These are phyloP conservation scores for Rhododendron ferrugineum DNA, from an alignment of 148 eudicot species.

Conservation along the genomic window DNA sequence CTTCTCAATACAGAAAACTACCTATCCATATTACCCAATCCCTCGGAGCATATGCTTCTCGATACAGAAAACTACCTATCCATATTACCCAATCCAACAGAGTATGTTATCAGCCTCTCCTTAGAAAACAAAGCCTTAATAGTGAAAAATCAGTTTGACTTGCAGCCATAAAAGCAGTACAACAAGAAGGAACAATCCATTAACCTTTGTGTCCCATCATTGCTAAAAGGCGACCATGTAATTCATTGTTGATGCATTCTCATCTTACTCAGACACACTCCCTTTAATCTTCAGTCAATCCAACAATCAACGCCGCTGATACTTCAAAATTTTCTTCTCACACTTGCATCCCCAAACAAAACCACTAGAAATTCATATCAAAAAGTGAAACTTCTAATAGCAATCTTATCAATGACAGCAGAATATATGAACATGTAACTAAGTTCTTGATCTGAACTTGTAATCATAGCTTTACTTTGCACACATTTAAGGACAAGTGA, in stretches of 20 bases:
- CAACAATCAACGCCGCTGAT: background rate
- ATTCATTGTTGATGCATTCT: background rate
- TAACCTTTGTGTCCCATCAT: background rate
- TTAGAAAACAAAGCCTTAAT: background rate
- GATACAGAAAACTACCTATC: background rate
- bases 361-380: background rate
- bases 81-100: background rate
- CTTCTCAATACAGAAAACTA: background rate
- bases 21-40: background rate
- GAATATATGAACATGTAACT: background rate
- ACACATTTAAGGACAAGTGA: background rate
- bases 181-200: background rate
- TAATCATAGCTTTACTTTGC: background rate
- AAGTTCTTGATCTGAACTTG: conserved; percentile 14
- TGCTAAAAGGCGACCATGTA: background rate
- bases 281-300: background rate
- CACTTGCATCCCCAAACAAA: background rate
- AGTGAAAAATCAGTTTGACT: background rate
- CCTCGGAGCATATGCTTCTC: background rate
- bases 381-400: background rate
- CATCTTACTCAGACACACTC: background rate
- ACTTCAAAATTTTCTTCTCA: background rate
- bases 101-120: background rate
- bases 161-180: background rate
- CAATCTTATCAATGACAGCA: background rate